Evolutionary conservation across 2,329 filamentous ascomycete genomes (phyloP).

Genomic region (Colletotrichum falcatum): DNA sequence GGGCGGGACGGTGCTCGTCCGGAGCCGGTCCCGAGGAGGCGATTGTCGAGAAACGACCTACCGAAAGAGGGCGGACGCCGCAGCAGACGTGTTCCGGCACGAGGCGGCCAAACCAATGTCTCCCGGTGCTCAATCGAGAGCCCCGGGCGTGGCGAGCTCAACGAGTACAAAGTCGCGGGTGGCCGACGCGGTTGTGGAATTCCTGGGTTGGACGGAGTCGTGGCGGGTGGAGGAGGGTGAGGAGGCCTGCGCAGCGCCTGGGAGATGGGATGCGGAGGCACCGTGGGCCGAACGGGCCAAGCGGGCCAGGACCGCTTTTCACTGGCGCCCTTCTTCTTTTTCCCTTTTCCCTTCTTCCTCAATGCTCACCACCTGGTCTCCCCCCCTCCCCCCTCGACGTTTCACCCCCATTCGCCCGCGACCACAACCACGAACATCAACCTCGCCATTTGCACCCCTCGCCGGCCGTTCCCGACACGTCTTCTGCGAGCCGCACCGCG

Average conservation of each 20-base stretch:
- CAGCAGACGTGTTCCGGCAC: slow-evolving; percentile 8
- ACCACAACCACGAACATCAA: slow-evolving; percentile 34
- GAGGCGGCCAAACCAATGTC: slow-evolving; percentile 17
- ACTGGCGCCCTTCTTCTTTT: slow-evolving; percentile 43
- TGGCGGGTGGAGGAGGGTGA: slow-evolving; percentile 48
- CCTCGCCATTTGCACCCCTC: slow-evolving; percentile 26
- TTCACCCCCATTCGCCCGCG: slow-evolving; percentile 36
- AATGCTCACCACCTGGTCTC: slow-evolving; percentile 44
- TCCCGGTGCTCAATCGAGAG: slow-evolving; percentile 53
- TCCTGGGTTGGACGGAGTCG: slow-evolving; percentile 49
- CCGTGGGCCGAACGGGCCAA: slow-evolving; percentile 41
- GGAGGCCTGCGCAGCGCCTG: slow-evolving; percentile 41
- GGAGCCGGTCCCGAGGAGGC: slow-evolving; percentile 35
- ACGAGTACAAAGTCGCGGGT: slow-evolving; percentile 74
- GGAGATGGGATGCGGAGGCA: slow-evolving; percentile 41
- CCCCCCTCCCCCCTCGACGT: slow-evolving; percentile 39
- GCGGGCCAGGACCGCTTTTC: slow-evolving; percentile 41
- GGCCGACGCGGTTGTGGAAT: slow-evolving; percentile 51
- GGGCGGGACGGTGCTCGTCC: slow-evolving; percentile 25
- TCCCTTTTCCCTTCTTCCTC: slow-evolving; percentile 49
- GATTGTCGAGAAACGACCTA: slow-evolving; percentile 36
- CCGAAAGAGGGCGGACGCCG: slow-evolving; percentile 17
- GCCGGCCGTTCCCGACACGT: slow-evolving; percentile 34
- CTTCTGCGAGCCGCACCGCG: slow-evolving; percentile 39
- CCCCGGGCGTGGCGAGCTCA: slow-evolving; percentile 61